phyloP scores from a whole-genome alignment of 306 rosid species.

The Casuarina equisetifolia region DNA sequence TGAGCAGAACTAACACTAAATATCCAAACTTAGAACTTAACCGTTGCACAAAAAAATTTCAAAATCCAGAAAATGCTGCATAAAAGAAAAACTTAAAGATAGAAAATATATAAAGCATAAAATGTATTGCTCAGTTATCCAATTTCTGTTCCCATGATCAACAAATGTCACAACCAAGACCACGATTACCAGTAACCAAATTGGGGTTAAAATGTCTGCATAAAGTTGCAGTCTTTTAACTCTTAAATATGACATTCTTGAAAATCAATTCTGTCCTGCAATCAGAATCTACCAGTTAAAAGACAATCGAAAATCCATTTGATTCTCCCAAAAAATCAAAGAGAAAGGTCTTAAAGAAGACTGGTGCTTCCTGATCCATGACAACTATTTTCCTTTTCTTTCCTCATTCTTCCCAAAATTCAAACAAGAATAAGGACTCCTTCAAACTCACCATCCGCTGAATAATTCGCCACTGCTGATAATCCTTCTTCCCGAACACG shows the following conservation, averaged over 20 bases:
- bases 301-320: background rate
- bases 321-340: background rate
- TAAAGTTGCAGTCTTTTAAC: background rate
- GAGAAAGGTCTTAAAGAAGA: background rate
- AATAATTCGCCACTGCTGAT: constrained; percentile 82
- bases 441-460: constrained; percentile 58
- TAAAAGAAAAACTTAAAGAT: background rate
- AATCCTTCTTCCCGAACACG: constrained; percentile 90
- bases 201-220: background rate
- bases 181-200: background rate
- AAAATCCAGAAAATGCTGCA: background rate
- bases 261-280: background rate
- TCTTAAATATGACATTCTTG: background rate
- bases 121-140: background rate
- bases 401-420: constrained; percentile 2
- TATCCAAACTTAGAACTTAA: background rate
- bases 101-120: background rate
- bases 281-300: background rate
- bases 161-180: background rate
- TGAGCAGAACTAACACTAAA: background rate
- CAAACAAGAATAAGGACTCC: background rate
- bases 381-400: background rate
- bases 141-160: background rate
- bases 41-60: background rate
- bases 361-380: background rate